These are phyloP conservation scores for Dovyalis caffra DNA, from an alignment of 345 rosid genomes.

Conservation along the genomic window DNA sequence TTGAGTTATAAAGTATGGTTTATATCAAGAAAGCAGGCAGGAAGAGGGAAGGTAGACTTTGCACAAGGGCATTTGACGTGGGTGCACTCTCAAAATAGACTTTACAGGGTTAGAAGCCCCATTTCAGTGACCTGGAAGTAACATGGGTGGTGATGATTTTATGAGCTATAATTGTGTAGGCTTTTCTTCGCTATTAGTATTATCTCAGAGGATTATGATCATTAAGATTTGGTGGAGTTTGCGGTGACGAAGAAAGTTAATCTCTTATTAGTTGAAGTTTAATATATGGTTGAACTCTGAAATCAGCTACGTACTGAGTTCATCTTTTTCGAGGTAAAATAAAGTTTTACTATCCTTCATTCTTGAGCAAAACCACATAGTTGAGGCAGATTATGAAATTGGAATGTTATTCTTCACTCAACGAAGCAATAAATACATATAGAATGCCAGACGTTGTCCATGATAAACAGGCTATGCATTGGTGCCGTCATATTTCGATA, in stretches of 20 bases:
- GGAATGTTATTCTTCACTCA: too few species aligned
- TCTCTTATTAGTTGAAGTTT: constrained; percentile 5
- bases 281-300: constrained; percentile 2
- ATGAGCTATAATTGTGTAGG: neutral
- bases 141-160: neutral
- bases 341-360: neutral
- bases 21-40: constrained; percentile 45
- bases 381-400: neutral
- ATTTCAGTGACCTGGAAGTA: constrained; percentile 65
- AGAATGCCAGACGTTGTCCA: too few species aligned
- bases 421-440: too few species aligned
- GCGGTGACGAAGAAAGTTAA: neutral
- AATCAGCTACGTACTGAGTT: too few species aligned
- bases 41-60: constrained; percentile 24
- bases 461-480: too few species aligned
- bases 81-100: constrained; percentile 51
- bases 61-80: constrained; percentile 78
- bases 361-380: neutral
- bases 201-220: constrained; percentile 7
- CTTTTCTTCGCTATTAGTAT: constrained; percentile 2
- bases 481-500: too few species aligned
- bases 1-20: constrained; percentile 65
- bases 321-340: neutral
- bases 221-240: neutral
- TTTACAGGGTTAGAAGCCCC: constrained; percentile 72